Base-by-base conservation (phyloP, 768 basidiomycete genomes). In the Pluteus cervinus region DNA sequence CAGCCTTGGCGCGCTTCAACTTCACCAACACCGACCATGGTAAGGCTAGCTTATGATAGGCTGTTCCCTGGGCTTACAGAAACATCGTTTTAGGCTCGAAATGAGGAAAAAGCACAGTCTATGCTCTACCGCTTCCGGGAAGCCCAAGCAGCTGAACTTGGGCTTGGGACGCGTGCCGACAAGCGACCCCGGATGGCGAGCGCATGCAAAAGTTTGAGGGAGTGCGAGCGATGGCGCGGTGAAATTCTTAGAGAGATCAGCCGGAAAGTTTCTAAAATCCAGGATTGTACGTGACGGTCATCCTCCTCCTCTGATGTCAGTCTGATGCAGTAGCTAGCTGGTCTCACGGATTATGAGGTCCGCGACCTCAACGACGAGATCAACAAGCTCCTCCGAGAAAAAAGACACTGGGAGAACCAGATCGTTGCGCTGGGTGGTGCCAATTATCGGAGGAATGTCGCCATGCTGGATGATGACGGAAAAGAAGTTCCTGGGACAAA, bases 331-430 rank as follows among this genome's bases (percentile, higher is more conserved):
- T 43, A 32, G 39, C 8, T 51, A 97, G 93, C 88, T 50, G 89
- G 90, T 36, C 60, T 97, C 57, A 86, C 86, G 17, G 91, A 97
- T 66, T 97, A 97, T 55, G 92, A 97, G 65, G 80, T 93, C 32
- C 81, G 94, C 20, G 94, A 97, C 56, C 53, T 97, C 29, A 99
- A 99, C 55, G 93, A 98, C 57, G 92, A 97, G 52, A 99, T 99
- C 47, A 99, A 98, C 69, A 88, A 83, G 54, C 66, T 96, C 10
- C 66, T 99, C 72, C 75, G 94, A 23, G 94, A 99, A 63, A 97
- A 98, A 58, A 63, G 85, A 29, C 93, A 97, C 60, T 98, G 91
- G 89, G 94, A 98, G 65, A 93, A 92, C 49, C 93, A 96, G 57
- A 96, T 98, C 35, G 84, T 97, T n/a, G 81, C 82, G 5, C 67